Conservation (phyloP, 192 early-diverging fungal genomes). For the Coemansia brasiliensis region DNA sequence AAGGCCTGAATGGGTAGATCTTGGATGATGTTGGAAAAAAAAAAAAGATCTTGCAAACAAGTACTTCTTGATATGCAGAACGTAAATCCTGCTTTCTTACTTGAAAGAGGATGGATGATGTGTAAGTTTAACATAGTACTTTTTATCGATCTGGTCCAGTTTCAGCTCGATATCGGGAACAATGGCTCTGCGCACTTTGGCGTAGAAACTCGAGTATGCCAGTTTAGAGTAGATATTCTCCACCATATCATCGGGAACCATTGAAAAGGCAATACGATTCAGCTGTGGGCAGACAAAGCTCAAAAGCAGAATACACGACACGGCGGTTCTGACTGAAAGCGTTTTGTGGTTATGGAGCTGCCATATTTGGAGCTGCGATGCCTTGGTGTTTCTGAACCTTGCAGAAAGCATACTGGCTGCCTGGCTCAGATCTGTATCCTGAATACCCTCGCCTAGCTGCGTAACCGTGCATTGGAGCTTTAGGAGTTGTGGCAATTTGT, state of each 20-base stretch:
- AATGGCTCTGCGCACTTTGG: not conserved
- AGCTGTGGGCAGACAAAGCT: not conserved
- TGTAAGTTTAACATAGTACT: not conserved
- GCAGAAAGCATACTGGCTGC: not conserved
- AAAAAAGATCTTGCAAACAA: no score
- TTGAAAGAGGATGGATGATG: not conserved
- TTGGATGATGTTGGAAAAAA: no score
- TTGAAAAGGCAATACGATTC: not conserved
- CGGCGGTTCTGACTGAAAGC: not conserved
- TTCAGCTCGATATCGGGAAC: not conserved
- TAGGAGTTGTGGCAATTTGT: not conserved
- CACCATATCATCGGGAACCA: not conserved
- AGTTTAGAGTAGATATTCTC: constrained; percentile 9
- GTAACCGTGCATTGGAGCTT: not conserved
- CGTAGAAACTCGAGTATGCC: not conserved
- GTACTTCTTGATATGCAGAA: no score
- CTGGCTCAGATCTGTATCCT: not conserved
- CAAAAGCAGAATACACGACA: not conserved
- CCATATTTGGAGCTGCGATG: constrained; percentile 3
- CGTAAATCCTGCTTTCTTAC: no score
- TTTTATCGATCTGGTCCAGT: constrained; percentile 1
- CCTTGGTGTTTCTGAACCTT: no score
- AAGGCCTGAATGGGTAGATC: no score
- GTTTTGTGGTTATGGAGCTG: not conserved
- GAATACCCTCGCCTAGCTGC: not conserved